Evolutionary conservation across 257 asterid species (phyloP), one percentile per base, ranked within the genome.

Genomic region (Buddleja alternifolia): DNA sequence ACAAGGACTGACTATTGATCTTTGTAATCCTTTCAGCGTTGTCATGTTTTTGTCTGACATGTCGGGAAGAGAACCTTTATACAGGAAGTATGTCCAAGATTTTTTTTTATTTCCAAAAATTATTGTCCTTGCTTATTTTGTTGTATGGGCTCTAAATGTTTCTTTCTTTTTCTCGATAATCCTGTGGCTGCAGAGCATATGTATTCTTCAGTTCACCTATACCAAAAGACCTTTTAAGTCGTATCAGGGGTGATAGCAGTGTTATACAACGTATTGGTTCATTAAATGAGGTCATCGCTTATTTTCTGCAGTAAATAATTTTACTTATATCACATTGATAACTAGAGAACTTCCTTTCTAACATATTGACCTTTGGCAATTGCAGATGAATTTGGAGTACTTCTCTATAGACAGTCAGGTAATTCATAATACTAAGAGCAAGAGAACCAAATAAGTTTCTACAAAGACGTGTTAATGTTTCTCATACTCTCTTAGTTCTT

Each of bases 51-150:
- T 94, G 80, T 94, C 97, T 17, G 99, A 94, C 82, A 94, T 94
- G 99, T 94, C 99, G 19, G 98, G 99, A 84, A 89, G 99, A 85
- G 98, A 94, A 78, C 99, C 99, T 54, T 73, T 94, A 71, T 94
- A 94, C 83, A 89, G 78, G 78, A 91, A 89, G 99, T 94, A 86
- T 32, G 93, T 57, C 51, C 40, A 57, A 52, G 47, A 50, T 63
- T 59, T 63, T 57, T 20, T 46, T 23, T 70, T 48, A n/a, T n/a
- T n/a, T n/a, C 64, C 59, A 44, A 55, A 53, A 44, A 11, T 36
- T 8, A 1, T 23, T 24, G 39, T 46, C 45, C 20, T 48, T 19
- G 50, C 56, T 39, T 20, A 48, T 66, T 59, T 69, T 63, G 54
- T 63, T 36, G 10, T 45, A 1, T 44, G 55, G 70, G 63, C 21